Evolutionary conservation across 2,329 filamentous ascomycete genomes (phyloP).

Genomic region (Claviceps maximensis): DNA sequence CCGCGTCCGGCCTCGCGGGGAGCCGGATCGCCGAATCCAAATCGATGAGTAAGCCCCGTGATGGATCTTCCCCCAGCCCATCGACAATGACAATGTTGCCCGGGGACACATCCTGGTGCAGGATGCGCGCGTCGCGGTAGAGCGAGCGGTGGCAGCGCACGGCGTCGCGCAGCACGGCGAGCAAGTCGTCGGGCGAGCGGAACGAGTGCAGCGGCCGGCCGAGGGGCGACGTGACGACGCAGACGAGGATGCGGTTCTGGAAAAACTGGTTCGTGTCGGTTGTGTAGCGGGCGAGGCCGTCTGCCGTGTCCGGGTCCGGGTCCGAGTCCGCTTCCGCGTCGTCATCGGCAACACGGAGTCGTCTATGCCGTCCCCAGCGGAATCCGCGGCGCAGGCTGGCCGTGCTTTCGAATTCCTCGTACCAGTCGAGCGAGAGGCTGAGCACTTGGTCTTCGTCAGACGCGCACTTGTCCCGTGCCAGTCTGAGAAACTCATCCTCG

Average conservation of each 20-base stretch:
- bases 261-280: constrained; percentile 7
- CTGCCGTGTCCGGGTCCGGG: not conserved
- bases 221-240: constrained; percentile 10
- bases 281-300: constrained; percentile 7
- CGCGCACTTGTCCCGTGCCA: constrained; percentile 15
- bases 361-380: constrained; percentile 8
- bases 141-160: constrained; percentile 11
- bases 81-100: constrained; percentile 11
- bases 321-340: not conserved
- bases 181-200: constrained; percentile 7
- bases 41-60: constrained; percentile 10
- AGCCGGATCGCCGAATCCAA: constrained; percentile 9
- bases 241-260: constrained; percentile 10
- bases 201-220: constrained; percentile 11
- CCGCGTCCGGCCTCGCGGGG: not conserved
- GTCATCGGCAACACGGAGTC: constrained; percentile 1
- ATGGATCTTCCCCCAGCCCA: not conserved
- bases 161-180: constrained; percentile 10
- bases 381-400: constrained; percentile 8
- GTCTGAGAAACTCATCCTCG: constrained; percentile 19
- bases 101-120: constrained; percentile 9
- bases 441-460: constrained; percentile 10
- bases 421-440: constrained; percentile 16
- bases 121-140: constrained; percentile 4
- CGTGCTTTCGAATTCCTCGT: constrained; percentile 10